A percentile compares a stretch with the other conserved stretches of the same genome.
Conservation (phyloP, 495 filamentous ascomycete species). For the Trichocladium antarcticum region DNA sequence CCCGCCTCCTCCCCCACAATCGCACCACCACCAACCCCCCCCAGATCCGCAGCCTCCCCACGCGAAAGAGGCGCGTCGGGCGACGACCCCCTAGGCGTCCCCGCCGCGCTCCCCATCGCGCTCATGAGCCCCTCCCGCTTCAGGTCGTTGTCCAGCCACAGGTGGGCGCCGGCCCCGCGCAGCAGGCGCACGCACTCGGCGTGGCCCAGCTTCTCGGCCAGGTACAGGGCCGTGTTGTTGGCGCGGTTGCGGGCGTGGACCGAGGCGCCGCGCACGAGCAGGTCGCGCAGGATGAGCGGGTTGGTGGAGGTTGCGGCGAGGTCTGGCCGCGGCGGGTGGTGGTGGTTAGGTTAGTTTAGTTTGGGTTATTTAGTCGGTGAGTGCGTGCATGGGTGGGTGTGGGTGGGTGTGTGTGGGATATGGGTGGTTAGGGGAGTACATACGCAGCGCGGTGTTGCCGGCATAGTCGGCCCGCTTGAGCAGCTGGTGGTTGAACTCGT, state of each 20-base stretch:
- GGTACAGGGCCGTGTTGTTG: constrained; percentile 71
- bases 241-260: constrained; percentile 76
- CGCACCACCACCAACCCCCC: neutral
- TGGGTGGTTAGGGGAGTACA: neutral
- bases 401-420: neutral
- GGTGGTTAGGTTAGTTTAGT: neutral
- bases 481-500: constrained; percentile 46
- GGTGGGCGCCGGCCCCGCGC: constrained; percentile 27
- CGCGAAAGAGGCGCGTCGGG: no score
- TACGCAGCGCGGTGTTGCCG: constrained; percentile 66
- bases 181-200: constrained; percentile 55
- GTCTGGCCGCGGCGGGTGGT: no score
- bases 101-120: neutral
- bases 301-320: constrained; percentile 43
- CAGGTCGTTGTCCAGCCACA: constrained; percentile 23
- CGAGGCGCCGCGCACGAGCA: constrained; percentile 67
- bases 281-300: constrained; percentile 51
- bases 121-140: constrained; percentile 2
- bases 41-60: neutral
- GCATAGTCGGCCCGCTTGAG: constrained; percentile 75
- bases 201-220: constrained; percentile 49
- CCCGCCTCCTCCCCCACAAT: neutral
- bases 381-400: no score
- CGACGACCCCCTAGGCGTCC: neutral
- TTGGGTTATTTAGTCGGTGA: neutral